A percentile compares a stretch with the other conserved stretches of the same genome.
Evolutionary conservation across 371 early-diverging fungal species (phyloP).

Genomic region (Saksenaea vasiformis): DNA sequence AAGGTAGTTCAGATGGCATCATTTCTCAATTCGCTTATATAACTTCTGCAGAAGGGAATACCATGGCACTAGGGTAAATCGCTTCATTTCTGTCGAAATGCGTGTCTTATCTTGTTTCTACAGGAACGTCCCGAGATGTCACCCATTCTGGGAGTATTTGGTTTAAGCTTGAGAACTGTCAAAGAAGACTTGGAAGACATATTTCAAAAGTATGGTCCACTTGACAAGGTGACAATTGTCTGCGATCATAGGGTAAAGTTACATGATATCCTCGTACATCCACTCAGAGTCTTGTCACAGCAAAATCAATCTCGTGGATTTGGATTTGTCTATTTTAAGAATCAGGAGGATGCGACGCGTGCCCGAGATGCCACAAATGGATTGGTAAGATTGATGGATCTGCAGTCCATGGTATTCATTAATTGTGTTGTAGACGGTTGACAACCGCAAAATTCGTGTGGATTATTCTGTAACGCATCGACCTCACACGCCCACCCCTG

Average conservation of each 20-base stretch:
- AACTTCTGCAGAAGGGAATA: constrained; percentile 36
- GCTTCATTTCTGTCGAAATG: not conserved
- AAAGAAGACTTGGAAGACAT: constrained; percentile 70
- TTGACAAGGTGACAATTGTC: constrained; percentile 62
- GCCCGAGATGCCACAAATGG: constrained; percentile 68
- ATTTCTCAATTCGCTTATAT: not conserved
- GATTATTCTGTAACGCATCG: constrained; percentile 70
- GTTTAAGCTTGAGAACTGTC: constrained; percentile 70
- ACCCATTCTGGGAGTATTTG: constrained; percentile 81
- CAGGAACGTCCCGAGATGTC: constrained; percentile 49
- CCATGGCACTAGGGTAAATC: constrained; percentile 46
- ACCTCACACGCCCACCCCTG: constrained; percentile 69
- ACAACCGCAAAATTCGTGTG: constrained; percentile 75
- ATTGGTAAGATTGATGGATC: constrained; percentile 16
- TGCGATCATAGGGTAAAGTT: constrained; percentile 58
- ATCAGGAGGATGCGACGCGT: constrained; percentile 72
- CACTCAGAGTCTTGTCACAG: not conserved
- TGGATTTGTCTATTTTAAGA: constrained; percentile 83
- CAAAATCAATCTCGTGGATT: constrained; percentile 66
- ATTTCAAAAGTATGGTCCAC: constrained; percentile 67
- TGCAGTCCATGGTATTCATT: not conserved
- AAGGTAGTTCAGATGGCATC: constrained; percentile 14
- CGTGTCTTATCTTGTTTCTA: not conserved
- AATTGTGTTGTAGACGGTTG: constrained; percentile 51
- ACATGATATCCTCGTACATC: not conserved